phyloP scores from a whole-genome alignment of 371 early-diverging fungal genomes.

The Syncephalastrum monosporum region DNA sequence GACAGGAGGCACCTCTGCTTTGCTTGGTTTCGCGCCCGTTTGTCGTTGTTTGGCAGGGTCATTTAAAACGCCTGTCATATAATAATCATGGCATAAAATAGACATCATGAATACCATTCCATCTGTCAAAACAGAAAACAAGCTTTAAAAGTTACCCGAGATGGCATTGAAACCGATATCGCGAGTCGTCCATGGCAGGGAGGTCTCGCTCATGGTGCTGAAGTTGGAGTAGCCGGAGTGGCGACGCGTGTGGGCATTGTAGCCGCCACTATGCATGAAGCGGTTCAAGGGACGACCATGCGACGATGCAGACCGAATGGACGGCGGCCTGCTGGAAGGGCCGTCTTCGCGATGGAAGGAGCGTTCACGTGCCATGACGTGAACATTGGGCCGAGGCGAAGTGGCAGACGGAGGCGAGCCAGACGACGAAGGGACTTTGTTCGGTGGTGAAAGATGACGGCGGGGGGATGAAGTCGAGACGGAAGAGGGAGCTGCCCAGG shows the following conservation, averaged over 20 bases:
- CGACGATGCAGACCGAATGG: conserved; percentile 44
- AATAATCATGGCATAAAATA: not conserved
- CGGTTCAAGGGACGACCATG: conserved; percentile 30
- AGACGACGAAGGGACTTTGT: too few species aligned
- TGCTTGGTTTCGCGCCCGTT: conserved; percentile 44
- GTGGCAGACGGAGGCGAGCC: not conserved
- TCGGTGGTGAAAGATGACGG: too few species aligned
- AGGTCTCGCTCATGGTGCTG: conserved; percentile 63
- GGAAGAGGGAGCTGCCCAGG: too few species aligned
- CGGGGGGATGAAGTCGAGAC: too few species aligned
- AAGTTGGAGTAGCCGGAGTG: conserved; percentile 57
- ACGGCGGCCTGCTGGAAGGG: conserved; percentile 32
- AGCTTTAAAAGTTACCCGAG: conserved; percentile 25
- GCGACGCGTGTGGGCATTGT: conserved; percentile 39
- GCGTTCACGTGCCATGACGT: conserved; percentile 32
- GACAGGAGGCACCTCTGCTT: conserved; percentile 69
- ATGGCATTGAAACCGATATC: conserved; percentile 68
- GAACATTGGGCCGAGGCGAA: conserved; percentile 12
- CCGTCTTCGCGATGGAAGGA: conserved; percentile 38
- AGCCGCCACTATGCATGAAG: conserved; percentile 27
- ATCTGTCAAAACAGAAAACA: not conserved
- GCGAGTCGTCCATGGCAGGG: conserved; percentile 61
- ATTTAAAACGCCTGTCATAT: conserved; percentile 52
- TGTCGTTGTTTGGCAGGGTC: conserved; percentile 55
- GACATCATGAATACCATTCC: not conserved